phyloP scores from a whole-genome alignment of 805 yeast species.

The Candida alai region DNA sequence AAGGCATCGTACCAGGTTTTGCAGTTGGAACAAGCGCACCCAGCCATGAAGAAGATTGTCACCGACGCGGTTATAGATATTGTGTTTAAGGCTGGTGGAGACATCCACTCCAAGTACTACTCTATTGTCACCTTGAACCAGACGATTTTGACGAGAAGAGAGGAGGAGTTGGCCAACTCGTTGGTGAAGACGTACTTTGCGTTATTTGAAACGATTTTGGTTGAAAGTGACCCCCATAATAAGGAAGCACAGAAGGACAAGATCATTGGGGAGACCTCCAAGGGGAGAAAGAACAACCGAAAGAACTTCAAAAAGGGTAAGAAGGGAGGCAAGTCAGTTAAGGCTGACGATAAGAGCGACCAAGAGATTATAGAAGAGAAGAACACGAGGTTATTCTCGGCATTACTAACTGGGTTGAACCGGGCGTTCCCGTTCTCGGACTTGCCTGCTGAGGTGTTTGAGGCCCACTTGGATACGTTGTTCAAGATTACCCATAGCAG shows the following conservation, averaged over 20 bases:
- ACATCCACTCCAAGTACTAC: slow-evolving; percentile 85
- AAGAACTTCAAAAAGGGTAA: slow-evolving; percentile 77
- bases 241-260: slow-evolving; percentile 37
- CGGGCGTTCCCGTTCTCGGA: slow-evolving; percentile 93
- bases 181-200: slow-evolving; percentile 82
- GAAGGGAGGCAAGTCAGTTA: slow-evolving; percentile 82
- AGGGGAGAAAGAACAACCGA: slow-evolving; percentile 52
- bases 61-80: slow-evolving; percentile 78
- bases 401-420: slow-evolving; percentile 89
- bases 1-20: slow-evolving; percentile 79
- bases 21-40: slow-evolving; percentile 84
- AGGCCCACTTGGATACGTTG: slow-evolving; percentile 75
- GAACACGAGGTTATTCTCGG: slow-evolving; percentile 80
- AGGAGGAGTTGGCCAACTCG: slow-evolving; percentile 76
- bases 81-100: slow-evolving; percentile 65
- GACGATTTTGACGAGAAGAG: slow-evolving; percentile 78
- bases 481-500: slow-evolving; percentile 91
- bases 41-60: slow-evolving; percentile 87
- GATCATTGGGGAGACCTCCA: slow-evolving; percentile 51
- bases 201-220: slow-evolving; percentile 76
- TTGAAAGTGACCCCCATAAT: slow-evolving; percentile 53
- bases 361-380: slow-evolving; percentile 71
- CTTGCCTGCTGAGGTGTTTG: slow-evolving; percentile 65
- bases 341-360: slow-evolving; percentile 55
- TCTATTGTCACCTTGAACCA: slow-evolving; percentile 87